Evolutionary conservation across 148 eudicot genomes (phyloP).

Genomic region (Silene latifolia): DNA sequence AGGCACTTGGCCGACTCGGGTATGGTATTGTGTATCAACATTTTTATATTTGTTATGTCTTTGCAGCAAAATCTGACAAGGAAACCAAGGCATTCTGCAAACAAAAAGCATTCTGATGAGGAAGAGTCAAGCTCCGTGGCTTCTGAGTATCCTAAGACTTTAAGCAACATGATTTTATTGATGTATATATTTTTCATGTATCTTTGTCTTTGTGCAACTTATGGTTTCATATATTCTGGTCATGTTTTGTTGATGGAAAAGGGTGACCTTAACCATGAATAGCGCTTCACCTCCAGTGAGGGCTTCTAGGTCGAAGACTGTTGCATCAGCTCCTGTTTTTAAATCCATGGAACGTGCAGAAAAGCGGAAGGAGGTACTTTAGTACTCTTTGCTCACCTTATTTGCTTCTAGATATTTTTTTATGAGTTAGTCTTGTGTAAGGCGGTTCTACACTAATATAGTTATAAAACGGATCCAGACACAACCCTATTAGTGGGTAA

Average conservation of each 20-base stretch:
- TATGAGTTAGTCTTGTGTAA: too few relatives aligned
- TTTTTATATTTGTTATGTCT: conserved; percentile 4
- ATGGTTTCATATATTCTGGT: conserved; percentile 5
- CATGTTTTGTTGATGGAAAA: conserved; percentile 4
- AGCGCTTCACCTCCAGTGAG: conserved; percentile 42
- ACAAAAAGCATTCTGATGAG: conserved; percentile 65
- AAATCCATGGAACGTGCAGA: conserved; percentile 74
- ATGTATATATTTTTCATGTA: conserved; percentile 6
- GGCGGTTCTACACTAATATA: too few relatives aligned
- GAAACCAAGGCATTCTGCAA: conserved; percentile 60
- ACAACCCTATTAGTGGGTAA: too few relatives aligned
- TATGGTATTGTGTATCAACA: neutral
- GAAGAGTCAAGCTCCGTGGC: conserved; percentile 60
- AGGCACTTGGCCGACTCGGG: too few relatives aligned
- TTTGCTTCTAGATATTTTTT: neutral
- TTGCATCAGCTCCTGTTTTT: conserved; percentile 69
- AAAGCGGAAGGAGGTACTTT: conserved; percentile 77
- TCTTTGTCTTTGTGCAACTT: neutral
- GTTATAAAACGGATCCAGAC: too few relatives aligned
- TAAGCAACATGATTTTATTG: neutral
- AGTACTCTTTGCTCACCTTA: conserved; percentile 5
- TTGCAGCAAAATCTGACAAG: conserved; percentile 46
- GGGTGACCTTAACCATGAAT: conserved; percentile 37
- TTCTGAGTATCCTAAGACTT: conserved; percentile 67
- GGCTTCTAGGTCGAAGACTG: conserved; percentile 38